Base-by-base conservation (phyloP, 2,329 filamentous ascomycete species). In the Coniella vitis region DNA sequence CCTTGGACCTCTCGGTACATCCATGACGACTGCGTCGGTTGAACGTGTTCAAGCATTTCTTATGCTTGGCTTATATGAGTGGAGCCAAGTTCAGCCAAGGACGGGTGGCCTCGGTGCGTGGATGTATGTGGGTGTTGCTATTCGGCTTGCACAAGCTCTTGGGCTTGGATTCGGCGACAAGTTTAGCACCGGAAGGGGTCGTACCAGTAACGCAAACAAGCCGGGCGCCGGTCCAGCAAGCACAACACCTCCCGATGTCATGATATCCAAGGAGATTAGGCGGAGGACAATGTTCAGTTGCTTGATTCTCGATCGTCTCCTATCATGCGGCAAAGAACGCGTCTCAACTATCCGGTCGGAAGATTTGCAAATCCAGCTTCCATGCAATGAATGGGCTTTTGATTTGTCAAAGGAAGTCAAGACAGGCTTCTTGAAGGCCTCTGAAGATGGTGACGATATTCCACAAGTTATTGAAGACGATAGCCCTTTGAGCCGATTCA, bases 251-350 rank as follows among this genome's bases (percentile, higher is more conserved):
- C n/a, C 21, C 7, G 65, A 61, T 31, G 63, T 69, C 14, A 74
- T 78, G 40, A 76, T 84, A 19, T 68, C 76, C 32, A 79, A 78
- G 49, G 85, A 89, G 61, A 75, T 83, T 12, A 71, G 75, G 52
- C 72, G 85, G 21, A 76, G 86, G 7, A 87, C 84, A 1, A 85
- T 87, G 69, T 88, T 84, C 69, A 86, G 84, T 56, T 87, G 84
- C 58, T 81, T 86, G 51, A 81, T 87, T 45, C 70, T 89, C 56
- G 85, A 89, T 60, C 77, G 83, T 3, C 78, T 87, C 63, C 67
- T 87, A 20, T 78, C 81, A 32, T 82, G 78, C 56, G 83, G 83
- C 17, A 78, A 78, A 53, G 74, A 79, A 45, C 72, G 83, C 19
- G 72, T 78, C 1, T 73, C 76, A 13, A 81, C 79, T 58, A 72